Base-by-base conservation (phyloP, 2,329 filamentous ascomycete genomes). In the Pseudopithomyces maydicus region DNA sequence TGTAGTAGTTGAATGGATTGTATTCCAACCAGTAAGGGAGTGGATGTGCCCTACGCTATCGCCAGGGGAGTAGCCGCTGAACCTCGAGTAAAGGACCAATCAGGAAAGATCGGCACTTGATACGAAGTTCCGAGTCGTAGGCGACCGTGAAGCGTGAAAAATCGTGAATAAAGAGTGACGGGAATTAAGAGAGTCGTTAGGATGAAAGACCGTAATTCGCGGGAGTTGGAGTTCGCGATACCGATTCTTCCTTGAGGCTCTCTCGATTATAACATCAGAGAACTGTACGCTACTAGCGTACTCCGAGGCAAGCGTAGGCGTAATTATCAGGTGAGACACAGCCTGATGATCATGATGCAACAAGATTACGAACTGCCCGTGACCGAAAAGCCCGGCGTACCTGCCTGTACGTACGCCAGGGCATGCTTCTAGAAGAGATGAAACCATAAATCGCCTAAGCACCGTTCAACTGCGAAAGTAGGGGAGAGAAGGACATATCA, bases 291-390 rank as follows among this genome's bases (percentile, higher is more conserved):
- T 49, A 29, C 53, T 50, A 54, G 39, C 44, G 32, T 42, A 2
- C 26, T 55, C 36, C 48, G 32, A 48, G 53, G 19, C 53, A 55
- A 55, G 53, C 46, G 53, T 38, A 49, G 46, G 53, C 53, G 46
- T 38, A 51, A 39, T 36, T 43, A 22, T 55, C 29, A 22, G 46
- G 20, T 50, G 46, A 43, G 46, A 42, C 52, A 32, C 23, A 48
- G 52, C 43, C 52, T 46, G 52, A 46, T 47, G 33, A 54, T 39
- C 52, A 54, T 42, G 50, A 45, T 29, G 15, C 17, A 8, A 43
- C 22, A 36, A 42, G 43, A 32, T 35, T 19, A 23, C 44, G n/a
- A 11, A n/a, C 43, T 29, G 29, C 15, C 15, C 19, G 32, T 22
- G 41, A 11, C 17, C 10, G 20, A 23, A 6, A 36, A 26, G 10